A percentile compares a stretch with the other conserved stretches of the same genome.
Evolutionary conservation across 208 protist species (phyloP).

Genomic region (Willaertia magna): DNA sequence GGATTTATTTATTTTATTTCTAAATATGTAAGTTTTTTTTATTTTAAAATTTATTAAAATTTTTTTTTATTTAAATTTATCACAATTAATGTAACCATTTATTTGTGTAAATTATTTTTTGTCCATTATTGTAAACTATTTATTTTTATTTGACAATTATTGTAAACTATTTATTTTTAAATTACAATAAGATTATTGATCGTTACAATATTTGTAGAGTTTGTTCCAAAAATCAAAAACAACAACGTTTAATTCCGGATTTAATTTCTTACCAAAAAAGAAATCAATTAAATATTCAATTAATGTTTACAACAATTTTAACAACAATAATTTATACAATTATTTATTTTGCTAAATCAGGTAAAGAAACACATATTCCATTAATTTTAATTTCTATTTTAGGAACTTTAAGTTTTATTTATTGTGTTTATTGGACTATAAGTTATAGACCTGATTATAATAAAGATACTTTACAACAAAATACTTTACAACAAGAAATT

Average conservation of each 20-base stretch:
- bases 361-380: not conserved
- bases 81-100: too few species aligned
- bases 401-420: not conserved
- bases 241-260: not conserved
- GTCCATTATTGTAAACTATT: too few species aligned
- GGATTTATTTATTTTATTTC: not conserved
- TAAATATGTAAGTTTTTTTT: not conserved
- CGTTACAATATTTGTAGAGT: not conserved
- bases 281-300: not conserved
- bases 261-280: not conserved
- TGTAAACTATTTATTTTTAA: too few species aligned
- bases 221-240: not conserved
- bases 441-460: not conserved
- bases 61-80: too few species aligned
- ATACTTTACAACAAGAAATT: too few species aligned
- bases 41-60: too few species aligned
- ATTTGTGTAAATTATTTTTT: too few species aligned
- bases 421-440: not conserved
- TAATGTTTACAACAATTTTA: not conserved
- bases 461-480: too few species aligned
- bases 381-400: not conserved
- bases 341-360: not conserved
- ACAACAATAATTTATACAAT: not conserved
- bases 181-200: too few species aligned
- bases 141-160: too few species aligned